Conservation (phyloP, 495 filamentous ascomycete genomes). For the Sporormia fimetaria region DNA sequence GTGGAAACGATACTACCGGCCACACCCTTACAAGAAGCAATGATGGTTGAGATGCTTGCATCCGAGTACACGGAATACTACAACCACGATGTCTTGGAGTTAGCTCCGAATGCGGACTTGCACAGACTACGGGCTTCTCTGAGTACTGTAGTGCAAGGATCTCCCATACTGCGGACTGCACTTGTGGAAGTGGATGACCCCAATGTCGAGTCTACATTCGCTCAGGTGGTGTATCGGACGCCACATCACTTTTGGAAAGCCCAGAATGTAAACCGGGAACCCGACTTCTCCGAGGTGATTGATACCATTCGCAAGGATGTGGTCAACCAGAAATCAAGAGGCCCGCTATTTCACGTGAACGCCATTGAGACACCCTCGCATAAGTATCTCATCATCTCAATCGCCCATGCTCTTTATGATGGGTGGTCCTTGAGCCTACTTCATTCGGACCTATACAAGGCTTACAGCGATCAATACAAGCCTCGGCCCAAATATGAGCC, state of each 20-base stretch:
- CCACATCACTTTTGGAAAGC: conserved; percentile 19
- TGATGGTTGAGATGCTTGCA: conserved; percentile 62
- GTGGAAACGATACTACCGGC: conserved; percentile 49
- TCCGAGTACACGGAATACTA: conserved; percentile 62
- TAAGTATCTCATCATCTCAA: conserved; percentile 51
- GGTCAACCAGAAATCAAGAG: background rate
- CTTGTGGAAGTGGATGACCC: conserved; percentile 55
- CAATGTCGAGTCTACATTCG: conserved; percentile 44
- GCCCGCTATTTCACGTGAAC: conserved; percentile 26
- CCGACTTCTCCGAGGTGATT: conserved; percentile 19
- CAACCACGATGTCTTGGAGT: conserved; percentile 59
- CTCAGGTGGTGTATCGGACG: conserved; percentile 47
- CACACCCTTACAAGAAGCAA: conserved; percentile 70
- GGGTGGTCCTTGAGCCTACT: conserved; percentile 59
- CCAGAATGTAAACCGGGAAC: conserved; percentile 1
- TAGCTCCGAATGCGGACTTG: conserved; percentile 41
- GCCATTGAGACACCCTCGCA: conserved; percentile 22
- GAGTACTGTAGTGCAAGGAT: conserved; percentile 42
- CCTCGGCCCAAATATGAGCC: conserved; percentile 37
- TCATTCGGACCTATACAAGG: conserved; percentile 50
- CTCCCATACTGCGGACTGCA: conserved; percentile 62
- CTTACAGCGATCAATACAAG: conserved; percentile 39
- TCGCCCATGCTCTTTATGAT: conserved; percentile 72
- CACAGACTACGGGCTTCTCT: conserved; percentile 48
- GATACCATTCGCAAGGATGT: conserved; percentile 20